A percentile compares a stretch with the other conserved stretches of the same genome.
phyloP scores from a whole-genome alignment of 192 early-diverging fungal species.

The Gaertneriomyces semiglobifer region DNA sequence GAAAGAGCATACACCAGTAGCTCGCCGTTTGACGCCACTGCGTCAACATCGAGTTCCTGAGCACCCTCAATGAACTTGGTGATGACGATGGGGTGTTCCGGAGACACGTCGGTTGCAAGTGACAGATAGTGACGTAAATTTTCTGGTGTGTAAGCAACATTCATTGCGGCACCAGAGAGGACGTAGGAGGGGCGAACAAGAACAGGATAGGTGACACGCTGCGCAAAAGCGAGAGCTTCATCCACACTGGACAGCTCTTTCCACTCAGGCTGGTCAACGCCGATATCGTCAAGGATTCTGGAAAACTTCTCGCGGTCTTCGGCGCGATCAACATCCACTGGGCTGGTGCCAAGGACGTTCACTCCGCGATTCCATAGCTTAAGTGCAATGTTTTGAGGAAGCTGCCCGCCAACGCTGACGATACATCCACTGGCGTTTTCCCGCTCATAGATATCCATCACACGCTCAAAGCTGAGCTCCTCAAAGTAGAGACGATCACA shows the following conservation, averaged over 20 bases:
- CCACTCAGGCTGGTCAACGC: slow-evolving; percentile 95
- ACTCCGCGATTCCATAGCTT: slow-evolving; percentile 68
- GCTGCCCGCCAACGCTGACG: slow-evolving; percentile 91
- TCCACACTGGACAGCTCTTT: slow-evolving; percentile 82
- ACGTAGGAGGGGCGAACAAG: slow-evolving; percentile 95
- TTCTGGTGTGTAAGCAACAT: slow-evolving; percentile 79
- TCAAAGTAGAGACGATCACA: slow-evolving; percentile 99
- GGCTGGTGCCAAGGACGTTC: slow-evolving; percentile 87
- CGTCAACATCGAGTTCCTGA: slow-evolving; percentile 94
- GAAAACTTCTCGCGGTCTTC: slow-evolving; percentile 97
- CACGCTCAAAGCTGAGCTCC: slow-evolving; percentile 89
- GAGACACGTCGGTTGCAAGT: slow-evolving; percentile 83
- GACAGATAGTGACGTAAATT: slow-evolving; percentile 69
- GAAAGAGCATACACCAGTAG: slow-evolving; percentile 85
- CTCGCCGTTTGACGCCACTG: slow-evolving; percentile 80
- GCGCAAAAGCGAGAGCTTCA: slow-evolving; percentile 82
- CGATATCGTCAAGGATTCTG: slow-evolving; percentile 82
- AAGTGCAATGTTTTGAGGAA: slow-evolving; percentile 96
- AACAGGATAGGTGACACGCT: slow-evolving; percentile 81
- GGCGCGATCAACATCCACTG: slow-evolving; percentile 86
- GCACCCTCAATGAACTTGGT: slow-evolving; percentile 94
- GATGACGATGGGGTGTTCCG: slow-evolving; percentile 93
- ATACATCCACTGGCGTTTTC: slow-evolving; percentile 81
- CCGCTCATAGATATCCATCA: slow-evolving; percentile 90
- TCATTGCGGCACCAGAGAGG: slow-evolving; percentile 97